Percentiles rank a stretch among this genome's conserved stretches.
Evolutionary conservation across 2,329 filamentous ascomycete species (phyloP).

Genomic region (Sarocladium strictum): DNA sequence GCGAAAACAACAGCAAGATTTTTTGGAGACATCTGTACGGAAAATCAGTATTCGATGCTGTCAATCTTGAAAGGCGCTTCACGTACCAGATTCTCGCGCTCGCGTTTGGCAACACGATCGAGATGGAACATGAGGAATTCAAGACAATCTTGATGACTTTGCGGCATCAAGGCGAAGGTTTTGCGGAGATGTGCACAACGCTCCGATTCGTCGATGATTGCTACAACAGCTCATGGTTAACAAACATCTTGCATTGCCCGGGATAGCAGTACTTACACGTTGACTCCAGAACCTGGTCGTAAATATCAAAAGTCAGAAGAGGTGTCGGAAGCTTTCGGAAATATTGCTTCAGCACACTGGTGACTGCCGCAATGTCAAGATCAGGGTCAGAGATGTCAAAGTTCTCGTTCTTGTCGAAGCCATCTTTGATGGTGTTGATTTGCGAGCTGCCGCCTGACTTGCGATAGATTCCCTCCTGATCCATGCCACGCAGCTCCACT

Average conservation of each 20-base stretch:
- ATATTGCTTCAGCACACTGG: slow-evolving; percentile 93
- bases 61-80: too few species aligned
- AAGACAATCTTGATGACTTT: slow-evolving; percentile 79
- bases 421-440: slow-evolving; percentile 83
- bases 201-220: slow-evolving; percentile 58
- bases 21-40: slow-evolving; percentile 83
- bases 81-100: slow-evolving; percentile 75
- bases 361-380: slow-evolving; percentile 93
- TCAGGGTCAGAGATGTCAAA: slow-evolving; percentile 91
- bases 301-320: slow-evolving; percentile 86
- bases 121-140: slow-evolving; percentile 95
- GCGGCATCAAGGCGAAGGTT: slow-evolving; percentile 73
- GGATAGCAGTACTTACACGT: slow-evolving; percentile 47
- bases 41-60: too few species aligned
- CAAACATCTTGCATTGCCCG: background rate
- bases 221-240: slow-evolving; percentile 38
- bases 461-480: slow-evolving; percentile 94
- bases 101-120: slow-evolving; percentile 73
- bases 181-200: slow-evolving; percentile 66
- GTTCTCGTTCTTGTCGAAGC: slow-evolving; percentile 80
- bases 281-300: slow-evolving; percentile 81
- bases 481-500: slow-evolving; percentile 93
- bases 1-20: slow-evolving; percentile 97
- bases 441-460: slow-evolving; percentile 93
- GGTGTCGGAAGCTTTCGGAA: slow-evolving; percentile 89